Evolutionary conservation across 345 rosid species (phyloP).

Genomic region (Nasturtium officinale): DNA sequence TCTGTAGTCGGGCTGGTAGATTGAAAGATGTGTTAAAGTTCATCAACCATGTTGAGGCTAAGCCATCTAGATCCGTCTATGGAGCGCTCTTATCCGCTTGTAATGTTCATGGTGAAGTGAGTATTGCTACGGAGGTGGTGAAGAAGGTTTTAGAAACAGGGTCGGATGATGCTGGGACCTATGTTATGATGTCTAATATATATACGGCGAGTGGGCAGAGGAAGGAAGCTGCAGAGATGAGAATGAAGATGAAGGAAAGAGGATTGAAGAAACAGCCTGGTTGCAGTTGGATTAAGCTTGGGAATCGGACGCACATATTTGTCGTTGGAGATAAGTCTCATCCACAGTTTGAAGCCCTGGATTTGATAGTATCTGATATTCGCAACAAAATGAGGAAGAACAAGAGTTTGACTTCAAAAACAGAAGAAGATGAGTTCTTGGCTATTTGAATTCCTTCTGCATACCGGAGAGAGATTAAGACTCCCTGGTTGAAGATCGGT

Average conservation of each 20-base stretch:
- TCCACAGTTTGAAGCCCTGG: constrained; percentile 42
- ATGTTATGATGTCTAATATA: constrained; percentile 59
- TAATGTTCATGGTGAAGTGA: constrained; percentile 50
- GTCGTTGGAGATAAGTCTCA: constrained; percentile 62
- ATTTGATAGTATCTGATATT: constrained; percentile 49
- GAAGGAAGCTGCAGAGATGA: constrained; percentile 57
- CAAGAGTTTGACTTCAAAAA: constrained; percentile 19
- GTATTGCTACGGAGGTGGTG: constrained; percentile 59
- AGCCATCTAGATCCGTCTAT: constrained; percentile 55
- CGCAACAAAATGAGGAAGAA: constrained; percentile 51
- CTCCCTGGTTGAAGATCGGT: not conserved
- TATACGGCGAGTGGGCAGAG: constrained; percentile 57
- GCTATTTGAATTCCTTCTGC: constrained; percentile 29
- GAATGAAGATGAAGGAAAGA: constrained; percentile 60
- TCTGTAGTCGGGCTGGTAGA: constrained; percentile 71
- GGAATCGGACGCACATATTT: constrained; percentile 52
- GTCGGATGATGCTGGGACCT: constrained; percentile 60
- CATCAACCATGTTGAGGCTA: constrained; percentile 42
- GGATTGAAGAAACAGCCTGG: constrained; percentile 80
- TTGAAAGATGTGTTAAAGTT: constrained; percentile 54
- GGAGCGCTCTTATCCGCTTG: constrained; percentile 75
- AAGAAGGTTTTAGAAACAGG: constrained; percentile 51
- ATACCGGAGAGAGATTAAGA: not conserved
- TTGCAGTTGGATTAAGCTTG: constrained; percentile 69
- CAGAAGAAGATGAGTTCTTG: constrained; percentile 22